Percentiles rank a stretch among this genome's conserved stretches.
These are phyloP conservation scores for Pseudoscleropodium purum DNA, from an alignment of 225 moss, liverwort and hornwort species.

Conservation along the genomic window DNA sequence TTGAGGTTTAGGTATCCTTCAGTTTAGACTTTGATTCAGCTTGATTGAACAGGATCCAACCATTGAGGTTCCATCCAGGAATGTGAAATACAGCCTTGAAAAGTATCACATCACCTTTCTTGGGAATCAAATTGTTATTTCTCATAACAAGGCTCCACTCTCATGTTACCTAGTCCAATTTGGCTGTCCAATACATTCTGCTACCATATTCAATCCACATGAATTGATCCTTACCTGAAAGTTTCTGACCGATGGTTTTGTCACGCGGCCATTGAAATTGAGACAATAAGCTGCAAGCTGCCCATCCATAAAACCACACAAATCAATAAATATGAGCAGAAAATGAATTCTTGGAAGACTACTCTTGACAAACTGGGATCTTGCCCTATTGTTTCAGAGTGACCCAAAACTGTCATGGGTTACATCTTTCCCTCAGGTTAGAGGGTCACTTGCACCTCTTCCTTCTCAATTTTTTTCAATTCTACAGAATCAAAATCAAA, in stretches of 20 bases:
- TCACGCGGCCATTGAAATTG: constrained; percentile 80
- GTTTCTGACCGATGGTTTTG: constrained; percentile 73
- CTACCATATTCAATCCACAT: not conserved
- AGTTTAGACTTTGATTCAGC: not conserved
- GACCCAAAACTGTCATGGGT: not conserved
- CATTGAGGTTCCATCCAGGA: not conserved
- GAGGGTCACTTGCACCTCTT: not conserved
- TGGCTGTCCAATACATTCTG: not conserved
- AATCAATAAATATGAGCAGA: not conserved
- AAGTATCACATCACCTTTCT: not conserved
- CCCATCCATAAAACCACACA: not conserved
- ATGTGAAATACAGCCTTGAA: not conserved
- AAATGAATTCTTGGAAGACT: too few relatives aligned
- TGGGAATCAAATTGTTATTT: not conserved
- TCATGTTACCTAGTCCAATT: not conserved
- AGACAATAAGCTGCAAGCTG: constrained; percentile 73
- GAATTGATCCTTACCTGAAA: constrained; percentile 38
- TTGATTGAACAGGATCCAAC: not conserved
- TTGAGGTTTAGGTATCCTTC: not conserved
- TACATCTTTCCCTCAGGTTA: not conserved
- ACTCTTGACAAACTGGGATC: not conserved
- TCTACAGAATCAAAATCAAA: not conserved
- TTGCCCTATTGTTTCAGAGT: not conserved
- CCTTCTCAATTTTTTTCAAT: too few relatives aligned
- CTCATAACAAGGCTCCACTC: not conserved